Conservation (phyloP, 23 red algal genomes). For the Gracilaria domingensis region DNA sequence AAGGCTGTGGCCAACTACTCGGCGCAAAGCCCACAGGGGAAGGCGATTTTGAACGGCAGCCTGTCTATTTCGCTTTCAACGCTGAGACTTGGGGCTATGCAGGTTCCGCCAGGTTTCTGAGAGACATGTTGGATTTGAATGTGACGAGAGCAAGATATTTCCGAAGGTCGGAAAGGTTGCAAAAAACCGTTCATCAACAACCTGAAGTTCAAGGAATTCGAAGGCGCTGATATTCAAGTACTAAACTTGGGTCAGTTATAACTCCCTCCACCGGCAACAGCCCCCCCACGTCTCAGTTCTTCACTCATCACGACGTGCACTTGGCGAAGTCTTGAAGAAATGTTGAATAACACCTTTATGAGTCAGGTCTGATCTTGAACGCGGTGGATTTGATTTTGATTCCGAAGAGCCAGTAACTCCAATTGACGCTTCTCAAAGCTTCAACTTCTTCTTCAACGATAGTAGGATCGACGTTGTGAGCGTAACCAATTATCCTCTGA, state of each 20-base stretch:
- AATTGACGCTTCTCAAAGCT: slow-evolving; percentile 61
- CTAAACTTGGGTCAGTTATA: slow-evolving; percentile 58
- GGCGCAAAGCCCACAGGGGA: neutral
- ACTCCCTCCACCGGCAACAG: slow-evolving; percentile 28
- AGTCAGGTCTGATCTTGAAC: neutral
- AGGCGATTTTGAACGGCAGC: slow-evolving; percentile 12
- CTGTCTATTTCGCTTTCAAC: slow-evolving; percentile 68
- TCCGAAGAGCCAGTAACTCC: slow-evolving; percentile 9
- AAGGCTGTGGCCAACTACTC: slow-evolving; percentile 45
- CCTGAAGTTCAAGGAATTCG: slow-evolving; percentile 68
- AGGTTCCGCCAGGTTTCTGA: slow-evolving; percentile 71
- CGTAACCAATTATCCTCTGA: slow-evolving; percentile 41
- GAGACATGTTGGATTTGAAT: slow-evolving; percentile 70
- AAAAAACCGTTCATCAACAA: slow-evolving; percentile 48
- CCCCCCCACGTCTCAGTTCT: neutral
- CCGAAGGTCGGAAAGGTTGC: slow-evolving; percentile 41
- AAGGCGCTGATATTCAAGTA: slow-evolving; percentile 13
- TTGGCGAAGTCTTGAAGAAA: neutral
- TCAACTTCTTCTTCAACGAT: slow-evolving; percentile 19
- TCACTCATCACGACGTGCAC: slow-evolving; percentile 1
- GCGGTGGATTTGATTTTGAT: neutral
- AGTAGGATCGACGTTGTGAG: slow-evolving; percentile 39
- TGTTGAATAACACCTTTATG: neutral
- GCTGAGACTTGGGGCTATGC: slow-evolving; percentile 76
- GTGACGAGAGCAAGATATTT: slow-evolving; percentile 16